Conservation (phyloP, 495 filamentous ascomycete genomes). For the Usnea hakonensis region DNA sequence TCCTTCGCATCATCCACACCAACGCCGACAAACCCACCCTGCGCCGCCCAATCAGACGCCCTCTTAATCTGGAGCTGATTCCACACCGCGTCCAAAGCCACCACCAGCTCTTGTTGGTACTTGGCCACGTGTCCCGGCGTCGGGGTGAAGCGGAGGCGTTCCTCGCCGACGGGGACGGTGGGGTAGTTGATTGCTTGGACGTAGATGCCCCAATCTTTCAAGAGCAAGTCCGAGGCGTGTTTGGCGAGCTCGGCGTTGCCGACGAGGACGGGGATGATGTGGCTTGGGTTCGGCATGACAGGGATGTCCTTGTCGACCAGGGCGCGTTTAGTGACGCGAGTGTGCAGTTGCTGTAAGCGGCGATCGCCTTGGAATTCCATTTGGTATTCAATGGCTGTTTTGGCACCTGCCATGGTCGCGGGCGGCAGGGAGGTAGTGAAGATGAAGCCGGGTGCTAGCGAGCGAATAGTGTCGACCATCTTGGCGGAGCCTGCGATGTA, state of each 20-base stretch:
- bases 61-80: constrained; percentile 79
- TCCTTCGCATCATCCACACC: constrained; percentile 56
- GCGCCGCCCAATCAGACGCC: constrained; percentile 78
- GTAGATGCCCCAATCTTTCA: constrained; percentile 85
- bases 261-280: constrained; percentile 91
- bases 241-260: constrained; percentile 93
- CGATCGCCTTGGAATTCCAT: constrained; percentile 72
- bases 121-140: constrained; percentile 83
- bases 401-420: constrained; percentile 92
- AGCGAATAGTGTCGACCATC: constrained; percentile 92
- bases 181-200: constrained; percentile 99
- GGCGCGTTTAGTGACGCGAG: constrained; percentile 77
- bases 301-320: constrained; percentile 75
- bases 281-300: constrained; percentile 95
- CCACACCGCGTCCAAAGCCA: constrained; percentile 83
- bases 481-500: constrained; percentile 89
- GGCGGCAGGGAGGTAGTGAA: constrained; percentile 96
- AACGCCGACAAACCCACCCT: constrained; percentile 91
- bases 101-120: constrained; percentile 76
- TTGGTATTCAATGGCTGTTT: constrained; percentile 89
- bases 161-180: constrained; percentile 91
- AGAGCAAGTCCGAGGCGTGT: constrained; percentile 76
- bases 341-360: constrained; percentile 88
- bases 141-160: constrained; percentile 89
- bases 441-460: constrained; percentile 94